Evolutionary conservation across 306 rosid genomes (phyloP).

Genomic region (Fagus sylvatica): DNA sequence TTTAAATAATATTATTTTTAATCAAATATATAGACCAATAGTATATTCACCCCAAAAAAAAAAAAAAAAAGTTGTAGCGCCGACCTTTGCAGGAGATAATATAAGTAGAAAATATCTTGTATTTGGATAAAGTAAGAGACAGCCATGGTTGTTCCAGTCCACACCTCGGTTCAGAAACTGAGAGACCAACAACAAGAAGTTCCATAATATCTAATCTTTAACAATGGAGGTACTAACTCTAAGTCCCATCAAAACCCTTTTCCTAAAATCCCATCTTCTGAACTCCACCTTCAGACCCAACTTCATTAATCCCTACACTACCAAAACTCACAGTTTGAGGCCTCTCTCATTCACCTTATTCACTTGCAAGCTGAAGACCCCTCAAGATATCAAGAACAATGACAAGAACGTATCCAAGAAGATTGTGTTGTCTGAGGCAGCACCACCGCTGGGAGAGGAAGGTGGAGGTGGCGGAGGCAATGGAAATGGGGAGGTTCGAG

Average conservation of each 20-base stretch:
- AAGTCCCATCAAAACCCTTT: slow-evolving; percentile 33
- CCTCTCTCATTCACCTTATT: slow-evolving; percentile 27
- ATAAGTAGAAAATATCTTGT: neutral
- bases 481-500: slow-evolving; percentile 31
- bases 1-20: too few species aligned
- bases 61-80: neutral
- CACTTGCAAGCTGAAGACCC: slow-evolving; percentile 47
- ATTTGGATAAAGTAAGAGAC: slow-evolving; percentile 55
- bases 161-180: slow-evolving; percentile 3
- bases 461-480: slow-evolving; percentile 15
- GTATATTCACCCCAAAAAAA: neutral
- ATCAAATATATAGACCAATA: too few species aligned
- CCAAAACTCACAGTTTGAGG: slow-evolving; percentile 26
- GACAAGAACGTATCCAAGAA: slow-evolving; percentile 42
- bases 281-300: slow-evolving; percentile 40
- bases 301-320: slow-evolving; percentile 14
- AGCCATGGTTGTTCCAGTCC: slow-evolving; percentile 48
- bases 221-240: slow-evolving; percentile 49
- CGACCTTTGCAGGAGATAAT: too few species aligned
- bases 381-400: slow-evolving; percentile 49
- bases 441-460: slow-evolving; percentile 62
- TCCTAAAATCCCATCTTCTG: slow-evolving; percentile 38
- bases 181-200: neutral
- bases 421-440: slow-evolving; percentile 69
- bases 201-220: slow-evolving; percentile 2